These are phyloP conservation scores for Hygrophoropsis aurantiaca DNA, from an alignment of 768 basidiomycete species.

Conservation along the genomic window DNA sequence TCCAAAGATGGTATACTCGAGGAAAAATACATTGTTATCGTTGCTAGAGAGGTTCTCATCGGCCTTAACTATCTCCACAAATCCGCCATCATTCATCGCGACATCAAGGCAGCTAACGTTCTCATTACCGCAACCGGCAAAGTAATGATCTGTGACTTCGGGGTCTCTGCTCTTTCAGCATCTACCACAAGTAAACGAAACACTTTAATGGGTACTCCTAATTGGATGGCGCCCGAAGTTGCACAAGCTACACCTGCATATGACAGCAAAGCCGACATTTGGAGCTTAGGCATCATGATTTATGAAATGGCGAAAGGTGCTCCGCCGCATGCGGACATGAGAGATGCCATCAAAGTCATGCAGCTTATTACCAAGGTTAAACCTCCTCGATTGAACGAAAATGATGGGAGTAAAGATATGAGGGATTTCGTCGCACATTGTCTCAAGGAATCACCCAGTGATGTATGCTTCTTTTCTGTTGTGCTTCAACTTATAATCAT, in stretches of 20 bases:
- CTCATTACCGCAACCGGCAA: constrained; percentile 87
- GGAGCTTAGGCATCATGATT: constrained; percentile 95
- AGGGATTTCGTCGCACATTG: constrained; percentile 84
- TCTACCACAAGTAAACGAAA: constrained; percentile 88
- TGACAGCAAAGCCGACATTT: constrained; percentile 97
- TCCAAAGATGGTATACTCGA: constrained; percentile 73
- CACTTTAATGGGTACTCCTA: constrained; percentile 94
- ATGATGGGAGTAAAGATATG: constrained; percentile 81
- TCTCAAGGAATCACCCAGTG: constrained; percentile 75
- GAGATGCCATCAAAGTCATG: constrained; percentile 82
- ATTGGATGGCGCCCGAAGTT: constrained; percentile 99
- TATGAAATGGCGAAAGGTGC: constrained; percentile 97
- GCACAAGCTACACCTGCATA: constrained; percentile 87
- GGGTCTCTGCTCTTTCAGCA: constrained; percentile 89
- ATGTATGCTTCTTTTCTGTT: constrained; percentile 47
- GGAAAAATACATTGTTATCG: constrained; percentile 86
- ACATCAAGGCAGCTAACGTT: constrained; percentile 97
- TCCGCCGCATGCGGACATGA: constrained; percentile 86
- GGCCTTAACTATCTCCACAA: constrained; percentile 91
- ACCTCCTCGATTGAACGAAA: constrained; percentile 78
- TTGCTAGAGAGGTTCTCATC: constrained; percentile 84
- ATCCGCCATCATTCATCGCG: constrained; percentile 92
- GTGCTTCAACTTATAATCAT: constrained; percentile 7
- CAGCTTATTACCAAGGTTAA: constrained; percentile 84
- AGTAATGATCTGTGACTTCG: constrained; percentile 97